Percentiles rank a stretch among this genome's conserved stretches.
Conservation (phyloP, 2,329 filamentous ascomycete genomes). For the Graphium sp. region DNA sequence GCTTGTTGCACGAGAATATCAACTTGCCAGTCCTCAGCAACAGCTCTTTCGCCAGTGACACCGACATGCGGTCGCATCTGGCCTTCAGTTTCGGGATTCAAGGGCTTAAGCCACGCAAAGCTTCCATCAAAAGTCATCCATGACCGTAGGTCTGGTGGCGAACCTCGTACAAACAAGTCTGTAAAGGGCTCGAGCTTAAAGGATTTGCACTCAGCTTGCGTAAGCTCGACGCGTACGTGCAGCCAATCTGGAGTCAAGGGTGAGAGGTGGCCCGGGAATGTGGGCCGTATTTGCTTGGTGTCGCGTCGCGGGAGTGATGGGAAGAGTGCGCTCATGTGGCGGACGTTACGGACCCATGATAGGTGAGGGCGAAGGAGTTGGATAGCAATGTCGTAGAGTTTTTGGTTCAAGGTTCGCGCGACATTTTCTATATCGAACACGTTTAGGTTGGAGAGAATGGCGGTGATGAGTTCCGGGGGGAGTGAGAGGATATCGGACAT, state of each 20-base stretch:
- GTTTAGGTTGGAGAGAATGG: slow-evolving; percentile 1
- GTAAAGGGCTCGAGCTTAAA: neutral
- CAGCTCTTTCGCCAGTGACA: neutral
- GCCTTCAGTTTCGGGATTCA: neutral
- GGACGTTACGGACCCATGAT: slow-evolving; percentile 1
- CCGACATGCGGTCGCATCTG: neutral
- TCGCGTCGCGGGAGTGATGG: too few species aligned
- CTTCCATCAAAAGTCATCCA: slow-evolving; percentile 3
- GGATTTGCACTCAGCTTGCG: neutral
- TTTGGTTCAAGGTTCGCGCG: slow-evolving; percentile 2
- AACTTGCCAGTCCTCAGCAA: slow-evolving; percentile 1
- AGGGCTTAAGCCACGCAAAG: slow-evolving; percentile 3
- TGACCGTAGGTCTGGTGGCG: slow-evolving; percentile 3
- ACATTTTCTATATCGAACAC: neutral
- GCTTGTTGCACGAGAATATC: slow-evolving; percentile 1
- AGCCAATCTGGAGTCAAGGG: neutral
- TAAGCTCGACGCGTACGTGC: neutral
- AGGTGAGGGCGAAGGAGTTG: neutral
- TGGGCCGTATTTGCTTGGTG: neutral
- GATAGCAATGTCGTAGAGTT: neutral
- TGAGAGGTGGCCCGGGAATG: slow-evolving; percentile 1
- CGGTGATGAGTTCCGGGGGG: neutral
- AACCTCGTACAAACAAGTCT: neutral
- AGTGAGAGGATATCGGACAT: slow-evolving; percentile 1
- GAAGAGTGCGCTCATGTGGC: neutral